phyloP scores from a whole-genome alignment of 192 early-diverging fungal species.

The Radiomyces spectabilis region DNA sequence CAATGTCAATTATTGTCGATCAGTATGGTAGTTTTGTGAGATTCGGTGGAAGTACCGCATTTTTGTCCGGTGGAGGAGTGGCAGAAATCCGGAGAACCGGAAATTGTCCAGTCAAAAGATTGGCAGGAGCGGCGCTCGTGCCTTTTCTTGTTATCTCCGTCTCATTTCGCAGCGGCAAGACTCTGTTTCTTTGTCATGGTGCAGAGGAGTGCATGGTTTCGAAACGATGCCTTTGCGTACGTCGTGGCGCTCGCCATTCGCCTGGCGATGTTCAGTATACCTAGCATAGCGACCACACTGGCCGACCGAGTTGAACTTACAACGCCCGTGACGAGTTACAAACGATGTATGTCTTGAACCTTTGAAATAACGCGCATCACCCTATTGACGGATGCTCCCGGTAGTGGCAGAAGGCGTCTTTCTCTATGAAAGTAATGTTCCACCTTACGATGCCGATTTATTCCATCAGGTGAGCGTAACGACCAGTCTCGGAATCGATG shows the following conservation, averaged over 20 bases:
- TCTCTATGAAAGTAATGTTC: conserved; percentile 63
- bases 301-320: conserved; percentile 63
- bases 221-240: too few species aligned
- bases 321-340: conserved; percentile 86
- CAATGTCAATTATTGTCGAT: too few species aligned
- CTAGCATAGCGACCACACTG: conserved; percentile 38
- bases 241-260: conserved; percentile 29
- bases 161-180: too few species aligned
- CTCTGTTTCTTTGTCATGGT: too few species aligned
- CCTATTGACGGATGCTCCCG: neutral
- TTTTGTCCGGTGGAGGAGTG: too few species aligned
- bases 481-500: neutral
- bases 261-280: conserved; percentile 37
- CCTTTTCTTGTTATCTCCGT: too few species aligned
- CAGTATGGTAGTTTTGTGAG: too few species aligned
- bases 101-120: too few species aligned
- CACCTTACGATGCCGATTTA: conserved; percentile 83
- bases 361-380: neutral
- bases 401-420: conserved; percentile 82
- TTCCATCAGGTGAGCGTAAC: conserved; percentile 70
- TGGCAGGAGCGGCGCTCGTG: too few species aligned
- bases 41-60: too few species aligned
- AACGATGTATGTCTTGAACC: conserved; percentile 49
- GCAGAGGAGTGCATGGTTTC: too few species aligned
- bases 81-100: too few species aligned